Evolutionary conservation across 1,139 yeast genomes (phyloP).

Genomic region (Yamadazyma aaseri): DNA sequence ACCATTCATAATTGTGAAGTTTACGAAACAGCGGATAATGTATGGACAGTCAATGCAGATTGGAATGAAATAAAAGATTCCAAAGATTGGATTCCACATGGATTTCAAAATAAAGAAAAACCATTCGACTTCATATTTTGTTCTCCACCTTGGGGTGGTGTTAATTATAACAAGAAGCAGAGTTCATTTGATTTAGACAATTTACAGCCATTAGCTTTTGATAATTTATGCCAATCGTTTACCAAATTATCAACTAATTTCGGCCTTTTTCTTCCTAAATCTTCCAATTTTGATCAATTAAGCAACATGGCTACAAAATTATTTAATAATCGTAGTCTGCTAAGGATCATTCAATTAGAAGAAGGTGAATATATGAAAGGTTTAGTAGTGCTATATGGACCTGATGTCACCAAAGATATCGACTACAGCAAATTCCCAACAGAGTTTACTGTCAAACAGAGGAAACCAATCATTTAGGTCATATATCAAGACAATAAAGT

Average conservation of each 20-base stretch:
- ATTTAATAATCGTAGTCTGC: slow-evolving; percentile 42
- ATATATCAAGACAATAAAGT: too few species aligned
- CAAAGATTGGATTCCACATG: slow-evolving; percentile 31
- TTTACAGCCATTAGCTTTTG: slow-evolving; percentile 52
- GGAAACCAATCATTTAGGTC: too few species aligned
- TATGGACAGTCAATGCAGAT: slow-evolving; percentile 53
- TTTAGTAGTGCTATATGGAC: slow-evolving; percentile 60
- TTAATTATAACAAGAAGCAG: slow-evolving; percentile 48
- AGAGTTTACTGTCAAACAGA: background rate
- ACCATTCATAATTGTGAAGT: slow-evolving; percentile 71
- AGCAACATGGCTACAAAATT: slow-evolving; percentile 44
- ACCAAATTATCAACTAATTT: slow-evolving; percentile 49
- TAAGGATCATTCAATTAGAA: slow-evolving; percentile 49
- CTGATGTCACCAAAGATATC: slow-evolving; percentile 7
- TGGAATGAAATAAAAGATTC: slow-evolving; percentile 46
- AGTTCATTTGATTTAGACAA: slow-evolving; percentile 43
- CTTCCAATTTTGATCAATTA: slow-evolving; percentile 59
- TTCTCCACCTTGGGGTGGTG: slow-evolving; percentile 99
- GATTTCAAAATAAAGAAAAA: slow-evolving; percentile 14
- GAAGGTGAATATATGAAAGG: slow-evolving; percentile 51
- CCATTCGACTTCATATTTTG: slow-evolving; percentile 68
- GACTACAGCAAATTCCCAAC: slow-evolving; percentile 7
- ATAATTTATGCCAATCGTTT: slow-evolving; percentile 43
- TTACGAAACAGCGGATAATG: slow-evolving; percentile 55
- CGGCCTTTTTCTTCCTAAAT: slow-evolving; percentile 75